Percentiles rank a stretch among this genome's conserved stretches.
Conservation (phyloP, 768 basidiomycete species). For the Boletus insuetus region DNA sequence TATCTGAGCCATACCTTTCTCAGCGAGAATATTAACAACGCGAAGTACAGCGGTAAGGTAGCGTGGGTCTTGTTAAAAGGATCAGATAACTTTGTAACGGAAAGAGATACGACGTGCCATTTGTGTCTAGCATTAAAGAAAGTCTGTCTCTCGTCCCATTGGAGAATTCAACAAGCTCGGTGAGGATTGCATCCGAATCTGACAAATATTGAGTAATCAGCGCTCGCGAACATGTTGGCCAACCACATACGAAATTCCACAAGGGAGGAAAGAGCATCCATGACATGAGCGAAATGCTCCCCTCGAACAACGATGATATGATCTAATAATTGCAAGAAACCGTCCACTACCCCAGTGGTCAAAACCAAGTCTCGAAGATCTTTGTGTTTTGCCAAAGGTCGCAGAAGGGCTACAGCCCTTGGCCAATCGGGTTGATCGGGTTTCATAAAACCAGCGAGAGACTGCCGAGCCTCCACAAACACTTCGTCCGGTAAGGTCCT, state of each 20-base stretch:
- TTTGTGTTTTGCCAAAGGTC: constrained; percentile 1
- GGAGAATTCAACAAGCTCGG: not conserved
- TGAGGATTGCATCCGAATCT: not conserved
- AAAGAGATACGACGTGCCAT: not conserved
- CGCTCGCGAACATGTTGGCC: not conserved
- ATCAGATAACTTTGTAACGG: not conserved
- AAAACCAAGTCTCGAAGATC: not conserved
- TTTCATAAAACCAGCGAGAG: constrained; percentile 1
- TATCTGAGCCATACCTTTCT: not conserved
- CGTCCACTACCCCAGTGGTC: not conserved
- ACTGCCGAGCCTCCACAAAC: constrained; percentile 1
- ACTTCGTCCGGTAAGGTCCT: not conserved
- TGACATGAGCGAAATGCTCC: constrained; percentile 4
- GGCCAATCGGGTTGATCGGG: constrained; percentile 6
- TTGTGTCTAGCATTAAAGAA: constrained; percentile 1
- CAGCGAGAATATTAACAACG: constrained; percentile 4
- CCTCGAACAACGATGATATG: not conserved
- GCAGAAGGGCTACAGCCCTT: constrained; percentile 4
- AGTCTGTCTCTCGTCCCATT: not conserved
- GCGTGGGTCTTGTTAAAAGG: not conserved
- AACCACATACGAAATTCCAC: constrained; percentile 2
- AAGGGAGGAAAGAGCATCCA: constrained; percentile 6
- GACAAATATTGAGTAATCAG: not conserved
- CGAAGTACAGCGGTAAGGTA: constrained; percentile 5
- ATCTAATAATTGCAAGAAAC: constrained; percentile 2